Conservation (phyloP, 176 grass and related monocot species). For the sorghum (Sorghum bicolor) region Sorghum_bicolor_NCBIv3 NC_012872.2:61221001-61221500, state of each 20-base stretch:
- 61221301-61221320: slow-evolving; percentile 81
- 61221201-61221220: slow-evolving; percentile 38
- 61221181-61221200: slow-evolving; percentile 52
- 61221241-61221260: slow-evolving; percentile 21
- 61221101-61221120: slow-evolving; percentile 99
- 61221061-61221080: slow-evolving; percentile 94
- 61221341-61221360: slow-evolving; percentile 73
- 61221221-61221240: slow-evolving; percentile 19
- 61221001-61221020: slow-evolving; percentile 83
- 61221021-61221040: slow-evolving; percentile 93
- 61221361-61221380: slow-evolving; percentile 85
- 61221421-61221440: slow-evolving; percentile 38
- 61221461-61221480: slow-evolving; percentile 14
- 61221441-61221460: slow-evolving; percentile 22
- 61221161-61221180: slow-evolving; percentile 93
- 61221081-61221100: slow-evolving; percentile 93
- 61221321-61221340: slow-evolving; percentile 81
- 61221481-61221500: slow-evolving; percentile 44
- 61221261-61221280: slow-evolving; percentile 85
- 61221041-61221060: slow-evolving; percentile 75
- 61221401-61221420: slow-evolving; percentile 95
- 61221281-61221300: slow-evolving; percentile 92
- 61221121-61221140: slow-evolving; percentile 98
- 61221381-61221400: slow-evolving; percentile 98
- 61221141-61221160: slow-evolving; percentile 96